Conservation (phyloP, 805 yeast species). For the Metschnikowia lunata region DNA sequence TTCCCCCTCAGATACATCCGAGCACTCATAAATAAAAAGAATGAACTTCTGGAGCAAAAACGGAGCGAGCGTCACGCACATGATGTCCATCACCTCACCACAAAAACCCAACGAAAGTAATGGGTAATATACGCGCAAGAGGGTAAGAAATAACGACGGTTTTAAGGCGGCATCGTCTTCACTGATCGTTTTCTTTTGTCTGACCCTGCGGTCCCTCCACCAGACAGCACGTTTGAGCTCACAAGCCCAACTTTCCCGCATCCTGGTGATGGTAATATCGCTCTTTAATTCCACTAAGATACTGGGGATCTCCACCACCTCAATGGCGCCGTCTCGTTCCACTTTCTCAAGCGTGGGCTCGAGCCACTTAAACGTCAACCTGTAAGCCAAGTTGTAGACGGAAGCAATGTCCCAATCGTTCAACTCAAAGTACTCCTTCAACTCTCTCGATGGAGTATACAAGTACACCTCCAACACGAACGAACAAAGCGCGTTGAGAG, state of each 20-base stretch:
- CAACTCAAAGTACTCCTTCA: conserved; percentile 19
- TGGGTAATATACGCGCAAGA: conserved; percentile 13
- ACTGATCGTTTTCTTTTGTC: conserved; percentile 5
- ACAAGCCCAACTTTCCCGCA: conserved; percentile 19
- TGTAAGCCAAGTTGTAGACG: conserved; percentile 20
- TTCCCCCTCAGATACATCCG: conserved; percentile 7
- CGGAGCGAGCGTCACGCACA: conserved; percentile 22
- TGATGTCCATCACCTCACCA: conserved; percentile 22
- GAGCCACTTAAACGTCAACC: conserved; percentile 25
- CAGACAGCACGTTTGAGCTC: conserved; percentile 15
- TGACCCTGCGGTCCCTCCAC: conserved; percentile 17
- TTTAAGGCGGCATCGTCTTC: conserved; percentile 13
- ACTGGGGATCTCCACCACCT: conserved; percentile 16
- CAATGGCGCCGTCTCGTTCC: conserved; percentile 21
- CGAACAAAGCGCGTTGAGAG: conserved; percentile 11
- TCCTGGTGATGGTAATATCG: conserved; percentile 10
- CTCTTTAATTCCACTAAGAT: conserved; percentile 13
- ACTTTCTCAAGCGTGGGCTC: conserved; percentile 24
- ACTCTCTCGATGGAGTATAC: conserved; percentile 21
- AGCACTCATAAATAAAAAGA: conserved; percentile 19
- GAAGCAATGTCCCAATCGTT: conserved; percentile 25
- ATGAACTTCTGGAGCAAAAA: conserved; percentile 29
- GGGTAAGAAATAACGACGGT: conserved; percentile 21
- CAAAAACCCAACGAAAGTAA: conserved; percentile 9
- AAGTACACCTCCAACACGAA: conserved; percentile 18